Evolutionary conservation across 2,329 filamentous ascomycete species (phyloP), one percentile per base, ranked within the genome.

Genomic region (Ascocoryne sarcoides): DNA sequence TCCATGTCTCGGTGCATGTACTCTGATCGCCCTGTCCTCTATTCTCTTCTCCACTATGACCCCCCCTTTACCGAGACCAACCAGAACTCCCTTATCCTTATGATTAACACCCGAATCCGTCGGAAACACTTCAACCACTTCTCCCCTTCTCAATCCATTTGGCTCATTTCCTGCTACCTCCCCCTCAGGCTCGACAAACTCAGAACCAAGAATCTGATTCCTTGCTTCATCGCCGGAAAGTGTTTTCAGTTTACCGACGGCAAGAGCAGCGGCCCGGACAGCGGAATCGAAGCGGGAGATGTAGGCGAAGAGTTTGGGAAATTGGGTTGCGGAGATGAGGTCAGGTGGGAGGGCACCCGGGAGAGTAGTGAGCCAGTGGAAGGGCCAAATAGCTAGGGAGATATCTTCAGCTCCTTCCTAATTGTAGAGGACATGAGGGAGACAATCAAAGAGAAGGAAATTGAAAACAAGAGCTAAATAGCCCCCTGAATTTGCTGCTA

Each of bases 281-380:
- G 65, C 66, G 12, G 54, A 55, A 38, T 70, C 61, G 60, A 84
- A 85, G n/a, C 81, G 67, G 32, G 63, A 58, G 14, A 83, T 67
- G 78, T 79, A 86, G 1, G 71, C 70, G 54, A 74, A 81, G 0
- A 76, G 71, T 42, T 64, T 69, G 0, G 80, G 82, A 51, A 74
- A 83, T 29, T 61, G 62, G 14, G 59, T 57, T 10, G 63, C 54
- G 2, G 71, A 71, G 46, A 85, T 69, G 5, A 67, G 51, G 15
- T 70, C 65, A 36, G 62, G 43, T 3, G 75, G 70, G 34, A 84
- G 65, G 10, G 72, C 71, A 4, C 70, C 70, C 10, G 70, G 69
- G 34, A 84, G 63, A 9, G 60, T 62, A 2, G 61, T 57, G 2
- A 84, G 60, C 82, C 82, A 87, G 58, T 80, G 71, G 48, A 86